Percentiles rank a stretch among this genome's conserved stretches.
Conservation (phyloP, 1,284 basidiomycete genomes). For the Boletus chippewaensis region DNA sequence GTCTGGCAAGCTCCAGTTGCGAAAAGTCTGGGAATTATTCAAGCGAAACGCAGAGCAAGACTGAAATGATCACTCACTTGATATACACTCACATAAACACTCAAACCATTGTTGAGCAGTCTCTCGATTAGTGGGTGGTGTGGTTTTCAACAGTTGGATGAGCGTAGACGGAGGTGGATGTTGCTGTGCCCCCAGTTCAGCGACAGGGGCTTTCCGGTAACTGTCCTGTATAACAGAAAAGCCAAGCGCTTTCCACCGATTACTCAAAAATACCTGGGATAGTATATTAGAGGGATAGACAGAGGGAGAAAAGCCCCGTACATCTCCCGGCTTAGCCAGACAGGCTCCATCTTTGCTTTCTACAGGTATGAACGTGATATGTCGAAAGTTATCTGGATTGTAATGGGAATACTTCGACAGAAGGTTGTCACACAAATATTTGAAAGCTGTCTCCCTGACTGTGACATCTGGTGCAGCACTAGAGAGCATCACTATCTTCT, state of each 20-base stretch:
- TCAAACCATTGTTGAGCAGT: slow-evolving; percentile 64
- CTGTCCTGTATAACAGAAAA: slow-evolving; percentile 59
- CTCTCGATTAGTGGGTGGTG: slow-evolving; percentile 48
- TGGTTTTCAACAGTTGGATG: slow-evolving; percentile 52
- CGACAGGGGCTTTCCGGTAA: slow-evolving; percentile 41
- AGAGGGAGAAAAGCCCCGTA: slow-evolving; percentile 24
- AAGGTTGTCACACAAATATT: slow-evolving; percentile 71
- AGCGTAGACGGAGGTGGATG: slow-evolving; percentile 66
- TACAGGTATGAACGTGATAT: slow-evolving; percentile 75
- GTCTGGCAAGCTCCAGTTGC: not conserved
- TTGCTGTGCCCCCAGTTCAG: slow-evolving; percentile 65
- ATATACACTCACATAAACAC: not conserved
- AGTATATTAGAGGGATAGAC: not conserved
- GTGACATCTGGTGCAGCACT: slow-evolving; percentile 38
- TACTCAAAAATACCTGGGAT: slow-evolving; percentile 61
- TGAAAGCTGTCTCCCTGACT: slow-evolving; percentile 52
- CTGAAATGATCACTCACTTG: not conserved
- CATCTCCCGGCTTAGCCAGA: slow-evolving; percentile 64
- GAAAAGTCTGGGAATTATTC: slow-evolving; percentile 2
- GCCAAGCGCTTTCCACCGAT: slow-evolving; percentile 65
- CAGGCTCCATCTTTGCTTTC: slow-evolving; percentile 39
- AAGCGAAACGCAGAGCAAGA: not conserved
- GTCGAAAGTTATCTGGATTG: slow-evolving; percentile 43
- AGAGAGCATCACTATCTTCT: slow-evolving; percentile 15
- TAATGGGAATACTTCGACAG: slow-evolving; percentile 56